phyloP scores from a whole-genome alignment of 176 grass and related monocot genomes.

The Urochloa ruziziensis region DNA sequence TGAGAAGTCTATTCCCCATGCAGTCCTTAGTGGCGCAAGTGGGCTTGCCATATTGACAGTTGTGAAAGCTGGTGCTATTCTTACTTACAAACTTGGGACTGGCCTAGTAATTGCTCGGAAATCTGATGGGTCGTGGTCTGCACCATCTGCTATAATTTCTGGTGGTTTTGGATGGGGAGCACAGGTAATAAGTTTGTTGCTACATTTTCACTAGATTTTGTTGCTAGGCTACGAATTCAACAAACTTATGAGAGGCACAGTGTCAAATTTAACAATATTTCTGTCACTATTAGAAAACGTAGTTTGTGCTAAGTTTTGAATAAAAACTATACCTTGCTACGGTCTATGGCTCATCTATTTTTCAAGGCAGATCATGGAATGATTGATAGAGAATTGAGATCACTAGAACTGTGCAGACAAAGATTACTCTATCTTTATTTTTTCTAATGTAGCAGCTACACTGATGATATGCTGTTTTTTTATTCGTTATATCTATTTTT shows the following conservation, averaged over 20 bases:
- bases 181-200: slow-evolving; percentile 49
- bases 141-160: slow-evolving; percentile 78
- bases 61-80: slow-evolving; percentile 73
- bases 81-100: slow-evolving; percentile 92
- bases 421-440: not conserved
- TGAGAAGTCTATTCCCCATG: slow-evolving; percentile 73
- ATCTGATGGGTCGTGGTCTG: slow-evolving; percentile 86
- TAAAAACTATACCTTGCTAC: not conserved
- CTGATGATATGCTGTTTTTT: not conserved
- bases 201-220: not conserved
- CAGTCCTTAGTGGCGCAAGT: slow-evolving; percentile 73
- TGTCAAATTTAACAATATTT: not conserved
- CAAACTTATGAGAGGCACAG: not conserved
- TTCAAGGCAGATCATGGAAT: not conserved
- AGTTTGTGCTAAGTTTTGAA: too few species aligned
- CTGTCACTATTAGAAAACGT: not conserved
- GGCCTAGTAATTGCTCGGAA: slow-evolving; percentile 78
- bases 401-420: not conserved
- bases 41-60: slow-evolving; percentile 87
- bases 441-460: not conserved
- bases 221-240: not conserved
- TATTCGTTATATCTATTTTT: not conserved
- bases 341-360: not conserved
- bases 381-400: not conserved
- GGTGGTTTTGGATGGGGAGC: slow-evolving; percentile 90